Conservation (phyloP, 2,329 filamentous ascomycete species). For the Trichoderma aggressivum region DNA sequence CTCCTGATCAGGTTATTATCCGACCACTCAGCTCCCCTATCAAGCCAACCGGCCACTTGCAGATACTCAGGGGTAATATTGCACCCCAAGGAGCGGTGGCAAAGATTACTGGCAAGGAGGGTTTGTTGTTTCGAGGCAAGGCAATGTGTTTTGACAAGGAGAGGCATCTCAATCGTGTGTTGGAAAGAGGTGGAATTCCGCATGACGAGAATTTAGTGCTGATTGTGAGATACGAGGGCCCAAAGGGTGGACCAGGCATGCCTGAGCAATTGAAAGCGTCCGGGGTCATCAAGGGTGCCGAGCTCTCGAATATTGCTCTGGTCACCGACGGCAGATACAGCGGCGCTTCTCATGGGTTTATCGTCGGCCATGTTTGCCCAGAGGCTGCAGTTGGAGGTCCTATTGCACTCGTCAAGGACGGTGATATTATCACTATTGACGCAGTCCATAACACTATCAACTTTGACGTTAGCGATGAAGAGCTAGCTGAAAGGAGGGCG, state of each 20-base stretch:
- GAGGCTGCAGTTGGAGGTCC: not conserved
- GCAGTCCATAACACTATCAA: not conserved
- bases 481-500: not conserved
- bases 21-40: not conserved
- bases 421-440: not conserved
- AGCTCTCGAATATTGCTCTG: not conserved
- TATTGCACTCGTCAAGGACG: not conserved
- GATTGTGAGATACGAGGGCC: not conserved
- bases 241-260: not conserved
- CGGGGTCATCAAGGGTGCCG: too few species aligned
- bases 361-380: not conserved
- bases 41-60: not conserved
- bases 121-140: not conserved
- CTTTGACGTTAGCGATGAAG: not conserved
- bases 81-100: not conserved
- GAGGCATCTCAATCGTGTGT: not conserved
- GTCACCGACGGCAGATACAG: not conserved
- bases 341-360: not conserved
- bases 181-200: not conserved
- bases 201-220: not conserved
- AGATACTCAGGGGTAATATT: not conserved
- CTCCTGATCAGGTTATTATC: not conserved
- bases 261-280: not conserved
- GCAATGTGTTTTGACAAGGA: not conserved
- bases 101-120: not conserved